These are phyloP conservation scores for Trametes cingulata DNA, from an alignment of 768 basidiomycete species.

Conservation along the genomic window DNA sequence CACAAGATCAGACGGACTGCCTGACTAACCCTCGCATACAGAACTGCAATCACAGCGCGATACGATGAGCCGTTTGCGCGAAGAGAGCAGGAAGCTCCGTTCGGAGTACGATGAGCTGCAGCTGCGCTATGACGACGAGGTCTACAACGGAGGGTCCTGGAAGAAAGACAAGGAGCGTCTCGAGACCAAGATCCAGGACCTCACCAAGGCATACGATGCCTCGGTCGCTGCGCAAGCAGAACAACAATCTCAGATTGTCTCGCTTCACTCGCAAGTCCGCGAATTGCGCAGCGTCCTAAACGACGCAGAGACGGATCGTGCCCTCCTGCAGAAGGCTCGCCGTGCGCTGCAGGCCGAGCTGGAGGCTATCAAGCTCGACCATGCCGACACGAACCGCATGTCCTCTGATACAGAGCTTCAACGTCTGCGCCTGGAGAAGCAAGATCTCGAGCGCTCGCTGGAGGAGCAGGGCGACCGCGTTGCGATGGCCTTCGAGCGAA, in stretches of 20 bases:
- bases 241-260: constrained; percentile 82
- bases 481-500: constrained; percentile 67
- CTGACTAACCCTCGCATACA: constrained; percentile 28
- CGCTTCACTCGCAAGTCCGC: constrained; percentile 82
- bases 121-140: constrained; percentile 72
- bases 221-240: constrained; percentile 72
- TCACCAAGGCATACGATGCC: constrained; percentile 74
- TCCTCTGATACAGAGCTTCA: constrained; percentile 76
- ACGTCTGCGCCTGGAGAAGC: constrained; percentile 74
- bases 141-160: constrained; percentile 78
- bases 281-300: constrained; percentile 80
- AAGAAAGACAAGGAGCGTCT: constrained; percentile 86
- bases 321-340: constrained; percentile 78
- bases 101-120: constrained; percentile 78
- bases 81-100: constrained; percentile 77
- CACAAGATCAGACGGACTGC: neutral
- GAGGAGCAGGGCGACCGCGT: constrained; percentile 80
- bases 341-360: constrained; percentile 78
- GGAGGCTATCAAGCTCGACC: constrained; percentile 77
- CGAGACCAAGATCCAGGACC: constrained; percentile 77
- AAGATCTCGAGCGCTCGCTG: constrained; percentile 74
- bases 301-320: constrained; percentile 81
- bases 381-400: constrained; percentile 67
- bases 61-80: constrained; percentile 70
- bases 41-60: constrained; percentile 81